Conservation (phyloP, 2,329 filamentous ascomycete species). For the Claviceps citrina region DNA sequence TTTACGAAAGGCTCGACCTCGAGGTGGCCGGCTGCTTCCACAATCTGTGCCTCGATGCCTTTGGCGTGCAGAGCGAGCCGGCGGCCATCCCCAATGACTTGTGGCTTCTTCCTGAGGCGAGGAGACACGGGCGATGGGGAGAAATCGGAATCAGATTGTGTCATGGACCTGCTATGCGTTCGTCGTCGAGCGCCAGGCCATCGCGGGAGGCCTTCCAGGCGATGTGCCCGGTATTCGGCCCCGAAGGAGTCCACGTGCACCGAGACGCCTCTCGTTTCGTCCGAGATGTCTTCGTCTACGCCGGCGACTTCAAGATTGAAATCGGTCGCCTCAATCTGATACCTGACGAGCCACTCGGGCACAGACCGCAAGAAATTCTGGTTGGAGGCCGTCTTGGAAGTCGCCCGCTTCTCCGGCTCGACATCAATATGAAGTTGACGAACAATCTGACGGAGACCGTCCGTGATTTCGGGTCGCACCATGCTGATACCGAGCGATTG, state of each 20-base stretch:
- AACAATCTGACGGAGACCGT: conserved; percentile 83
- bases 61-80: conserved; percentile 66
- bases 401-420: conserved; percentile 40
- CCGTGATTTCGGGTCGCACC: conserved; percentile 80
- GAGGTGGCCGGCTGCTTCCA: conserved; percentile 72
- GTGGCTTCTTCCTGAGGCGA: conserved; percentile 35
- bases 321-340: conserved; percentile 73
- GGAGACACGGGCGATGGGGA: conserved; percentile 21
- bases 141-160: conserved; percentile 53
- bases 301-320: conserved; percentile 86
- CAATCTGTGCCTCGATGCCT: conserved; percentile 76
- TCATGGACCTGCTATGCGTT: conserved; percentile 56
- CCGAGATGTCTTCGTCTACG: conserved; percentile 68
- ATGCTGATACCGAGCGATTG: conserved; percentile 83
- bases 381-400: conserved; percentile 33
- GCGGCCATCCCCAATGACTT: conserved; percentile 56
- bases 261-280: conserved; percentile 66
- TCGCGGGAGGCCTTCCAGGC: conserved; percentile 47
- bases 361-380: conserved; percentile 61
- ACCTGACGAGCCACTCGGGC: conserved; percentile 71
- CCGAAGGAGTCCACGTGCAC: conserved; percentile 79
- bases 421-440: conserved; percentile 62
- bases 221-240: conserved; percentile 75
- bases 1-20: conserved; percentile 76
- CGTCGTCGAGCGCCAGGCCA: conserved; percentile 46